Evolutionary conservation across 768 basidiomycete species (phyloP).

Genomic region (Phlebiopsis gigantea): DNA sequence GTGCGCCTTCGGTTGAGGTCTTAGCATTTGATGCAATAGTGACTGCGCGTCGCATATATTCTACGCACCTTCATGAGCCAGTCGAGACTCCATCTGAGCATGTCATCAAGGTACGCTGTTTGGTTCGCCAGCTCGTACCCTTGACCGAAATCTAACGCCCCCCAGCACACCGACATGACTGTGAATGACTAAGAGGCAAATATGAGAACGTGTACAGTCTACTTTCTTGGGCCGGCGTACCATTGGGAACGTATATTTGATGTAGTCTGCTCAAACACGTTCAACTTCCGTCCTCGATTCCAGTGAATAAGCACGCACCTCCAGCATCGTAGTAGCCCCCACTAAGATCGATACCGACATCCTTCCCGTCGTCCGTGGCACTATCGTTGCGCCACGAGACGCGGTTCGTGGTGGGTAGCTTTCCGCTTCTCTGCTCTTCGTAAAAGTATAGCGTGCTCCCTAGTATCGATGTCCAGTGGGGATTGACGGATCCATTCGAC

Average conservation of each 20-base stretch:
- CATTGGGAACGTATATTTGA: slow-evolving; percentile 84
- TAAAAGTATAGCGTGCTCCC: slow-evolving; percentile 86
- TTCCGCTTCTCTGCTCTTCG: slow-evolving; percentile 85
- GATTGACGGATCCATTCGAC: slow-evolving; percentile 44
- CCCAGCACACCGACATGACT: slow-evolving; percentile 87
- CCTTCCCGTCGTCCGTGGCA: slow-evolving; percentile 68
- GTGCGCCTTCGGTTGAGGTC: slow-evolving; percentile 56
- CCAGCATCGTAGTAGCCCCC: slow-evolving; percentile 95
- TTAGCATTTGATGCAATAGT: neutral
- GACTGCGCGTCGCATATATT: neutral
- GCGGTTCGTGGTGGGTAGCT: slow-evolving; percentile 60
- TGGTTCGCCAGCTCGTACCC: slow-evolving; percentile 85
- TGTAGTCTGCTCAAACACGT: slow-evolving; percentile 51
- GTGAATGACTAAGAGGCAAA: slow-evolving; percentile 57
- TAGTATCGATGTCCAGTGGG: slow-evolving; percentile 78
- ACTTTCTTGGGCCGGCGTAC: slow-evolving; percentile 34
- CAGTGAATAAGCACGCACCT: slow-evolving; percentile 38
- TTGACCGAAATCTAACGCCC: slow-evolving; percentile 78
- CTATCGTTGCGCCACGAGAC: slow-evolving; percentile 88
- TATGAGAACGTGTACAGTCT: neutral
- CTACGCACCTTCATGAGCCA: slow-evolving; percentile 79
- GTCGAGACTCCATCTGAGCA: slow-evolving; percentile 86
- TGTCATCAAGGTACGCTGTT: slow-evolving; percentile 86
- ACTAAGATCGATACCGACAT: slow-evolving; percentile 67
- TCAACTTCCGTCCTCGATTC: neutral